Evolutionary conservation across 768 basidiomycete genomes (phyloP).

Genomic region (Lactarius indigo): DNA sequence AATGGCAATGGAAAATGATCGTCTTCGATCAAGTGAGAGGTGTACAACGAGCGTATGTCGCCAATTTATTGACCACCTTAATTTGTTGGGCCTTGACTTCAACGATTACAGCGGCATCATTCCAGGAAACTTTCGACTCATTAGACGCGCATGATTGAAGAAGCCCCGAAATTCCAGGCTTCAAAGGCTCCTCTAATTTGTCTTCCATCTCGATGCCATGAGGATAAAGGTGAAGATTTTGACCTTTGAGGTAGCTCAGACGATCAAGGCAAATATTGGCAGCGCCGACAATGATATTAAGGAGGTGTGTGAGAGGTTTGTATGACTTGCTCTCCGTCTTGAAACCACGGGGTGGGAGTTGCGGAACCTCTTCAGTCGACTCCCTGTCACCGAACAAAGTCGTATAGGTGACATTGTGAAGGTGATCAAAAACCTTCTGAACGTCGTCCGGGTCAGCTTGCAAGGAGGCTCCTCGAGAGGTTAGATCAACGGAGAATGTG

Average conservation of each 20-base stretch:
- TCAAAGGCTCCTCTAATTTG: not conserved
- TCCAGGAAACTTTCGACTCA: not conserved
- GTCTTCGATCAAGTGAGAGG: not conserved
- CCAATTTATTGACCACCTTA: not conserved
- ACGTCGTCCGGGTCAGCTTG: not conserved
- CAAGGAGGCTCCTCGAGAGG: not conserved
- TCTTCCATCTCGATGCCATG: not conserved
- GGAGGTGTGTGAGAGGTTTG: not conserved
- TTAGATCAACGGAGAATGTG: not conserved
- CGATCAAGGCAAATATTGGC: not conserved
- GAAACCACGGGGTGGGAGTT: not conserved
- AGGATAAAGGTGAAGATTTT: not conserved
- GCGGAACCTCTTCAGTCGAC: not conserved
- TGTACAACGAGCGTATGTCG: not conserved
- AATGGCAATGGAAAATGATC: not conserved
- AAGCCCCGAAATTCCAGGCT: not conserved
- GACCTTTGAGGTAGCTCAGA: not conserved
- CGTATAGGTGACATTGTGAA: not conserved
- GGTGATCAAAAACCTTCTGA: not conserved
- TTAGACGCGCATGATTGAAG: not conserved
- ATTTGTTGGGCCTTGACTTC: not conserved
- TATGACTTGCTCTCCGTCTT: not conserved
- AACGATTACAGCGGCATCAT: not conserved
- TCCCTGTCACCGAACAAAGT: not conserved
- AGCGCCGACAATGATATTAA: not conserved